Evolutionary conservation across 73 alveolate genomes (phyloP).

Genomic region (Blepharisma japonicum): DNA sequence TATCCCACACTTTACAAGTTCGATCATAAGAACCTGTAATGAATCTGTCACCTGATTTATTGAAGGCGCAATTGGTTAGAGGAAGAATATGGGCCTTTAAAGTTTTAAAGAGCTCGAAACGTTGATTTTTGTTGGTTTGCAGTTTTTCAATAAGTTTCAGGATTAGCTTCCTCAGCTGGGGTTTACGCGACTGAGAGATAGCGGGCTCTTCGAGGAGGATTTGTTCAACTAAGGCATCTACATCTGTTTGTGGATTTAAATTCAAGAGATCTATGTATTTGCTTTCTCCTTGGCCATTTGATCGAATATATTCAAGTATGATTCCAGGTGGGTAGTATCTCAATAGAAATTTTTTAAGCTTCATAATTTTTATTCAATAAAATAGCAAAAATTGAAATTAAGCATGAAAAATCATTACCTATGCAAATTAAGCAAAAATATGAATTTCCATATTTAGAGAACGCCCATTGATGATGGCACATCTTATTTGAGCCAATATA

Average conservation of each 20-base stretch:
- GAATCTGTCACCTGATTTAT: conserved; percentile 65
- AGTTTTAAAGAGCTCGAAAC: conserved; percentile 86
- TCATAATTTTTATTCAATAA: conserved; percentile 41
- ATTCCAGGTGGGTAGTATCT: conserved; percentile 98
- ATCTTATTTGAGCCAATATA: too few species aligned
- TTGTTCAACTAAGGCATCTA: conserved; percentile 79
- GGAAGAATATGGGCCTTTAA: conserved; percentile 99
- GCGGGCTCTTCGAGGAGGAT: conserved; percentile 89
- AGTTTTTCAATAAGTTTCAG: conserved; percentile 28
- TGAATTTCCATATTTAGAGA: too few species aligned
- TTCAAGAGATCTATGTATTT: conserved; percentile 91
- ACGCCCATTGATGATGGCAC: too few species aligned
- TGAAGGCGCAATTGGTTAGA: conserved; percentile 99
- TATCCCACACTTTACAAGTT: conserved; percentile 99
- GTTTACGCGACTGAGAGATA: conserved; percentile 67
- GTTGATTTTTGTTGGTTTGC: conserved; percentile 39
- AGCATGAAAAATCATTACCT: too few species aligned
- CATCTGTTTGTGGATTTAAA: conserved; percentile 90
- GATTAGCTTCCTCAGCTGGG: conserved; percentile 28
- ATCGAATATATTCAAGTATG: conserved; percentile 82
- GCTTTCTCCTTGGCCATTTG: conserved; percentile 89
- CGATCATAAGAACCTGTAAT: conserved; percentile 97
- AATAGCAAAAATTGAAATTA: too few species aligned
- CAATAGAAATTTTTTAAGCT: conserved; percentile 93
- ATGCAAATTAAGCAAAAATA: too few species aligned